These are phyloP conservation scores for Arthrinium puccinioides DNA, from an alignment of 2,329 filamentous ascomycete genomes.

Conservation along the genomic window DNA sequence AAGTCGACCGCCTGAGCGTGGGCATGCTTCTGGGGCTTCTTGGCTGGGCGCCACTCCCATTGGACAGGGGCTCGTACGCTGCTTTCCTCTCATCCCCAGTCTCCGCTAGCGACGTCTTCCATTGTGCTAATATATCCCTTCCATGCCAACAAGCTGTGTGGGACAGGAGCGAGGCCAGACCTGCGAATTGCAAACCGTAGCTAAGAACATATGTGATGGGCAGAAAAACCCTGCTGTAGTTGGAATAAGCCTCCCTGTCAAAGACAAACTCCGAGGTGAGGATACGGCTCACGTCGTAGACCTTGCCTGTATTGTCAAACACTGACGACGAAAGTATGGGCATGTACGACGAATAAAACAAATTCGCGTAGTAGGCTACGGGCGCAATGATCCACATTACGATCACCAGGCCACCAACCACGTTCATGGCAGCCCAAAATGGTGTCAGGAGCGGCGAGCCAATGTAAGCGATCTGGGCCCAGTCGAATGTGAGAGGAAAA, in stretches of 20 bases:
- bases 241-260: constrained; percentile 65
- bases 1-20: constrained; percentile 8
- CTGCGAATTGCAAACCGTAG: constrained; percentile 81
- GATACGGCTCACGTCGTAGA: constrained; percentile 77
- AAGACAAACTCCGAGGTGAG: constrained; percentile 73
- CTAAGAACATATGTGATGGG: constrained; percentile 84
- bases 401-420: constrained; percentile 69
- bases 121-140: constrained; percentile 71
- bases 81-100: constrained; percentile 42
- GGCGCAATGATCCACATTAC: constrained; percentile 84
- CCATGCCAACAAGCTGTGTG: constrained; percentile 84
- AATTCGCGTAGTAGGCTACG: constrained; percentile 72
- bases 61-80: constrained; percentile 43
- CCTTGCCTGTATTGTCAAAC: constrained; percentile 74
- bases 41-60: constrained; percentile 14
- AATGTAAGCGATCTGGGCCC: constrained; percentile 84
- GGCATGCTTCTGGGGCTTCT: constrained; percentile 9
- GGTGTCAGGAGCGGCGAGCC: constrained; percentile 77
- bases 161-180: constrained; percentile 69
- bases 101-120: constrained; percentile 62
- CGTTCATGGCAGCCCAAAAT: constrained; percentile 82
- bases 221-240: constrained; percentile 78
- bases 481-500: constrained; percentile 84
- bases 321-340: constrained; percentile 79
- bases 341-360: constrained; percentile 77